Evolutionary conservation across 192 early-diverging fungal genomes (phyloP), one percentile per base, ranked within the genome.

Genomic region (Mortierella claussenii): DNA sequence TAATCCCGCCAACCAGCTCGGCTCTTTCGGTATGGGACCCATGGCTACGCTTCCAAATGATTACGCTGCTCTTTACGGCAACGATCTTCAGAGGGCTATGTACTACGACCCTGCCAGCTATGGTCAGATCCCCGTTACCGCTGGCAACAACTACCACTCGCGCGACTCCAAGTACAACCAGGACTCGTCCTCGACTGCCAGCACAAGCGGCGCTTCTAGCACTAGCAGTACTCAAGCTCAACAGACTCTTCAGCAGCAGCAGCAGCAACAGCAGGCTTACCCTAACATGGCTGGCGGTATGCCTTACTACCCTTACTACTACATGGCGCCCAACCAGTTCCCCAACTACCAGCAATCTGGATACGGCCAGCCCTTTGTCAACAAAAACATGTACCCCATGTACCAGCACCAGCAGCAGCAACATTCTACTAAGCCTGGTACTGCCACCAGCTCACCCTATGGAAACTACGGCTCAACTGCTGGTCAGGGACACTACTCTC

Each of bases 341-440:
- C 89, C 87, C 62, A 90, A 85, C 53, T 95, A 95, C 79, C 92
- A 92, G 60, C 89, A 89, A 71, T 91, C 90, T 0, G 86, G 85
- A 8, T 97, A 95, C 64, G 93, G 90, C 24, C 94, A 95, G 79
- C 94, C 91, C n/a, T 95, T 93, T 71, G 87, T 95, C 69, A 95
- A 94, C 85, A 95, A 97, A 83, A 88, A 84, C 43, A 90, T 94
- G 85, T 97, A 95, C 69, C 93, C 94, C n/a, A 91, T 92, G 88
- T 94, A 95, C 67, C 81, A 83, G 42, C 68, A 75, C 36, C 69
- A 80, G 56, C 57, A 60, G 40, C 78, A 82, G 48, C 69, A 71
- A 2, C 79, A 82, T 60, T 68, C 81, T 28, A 78, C 33, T 57
- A 85, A 87, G 59, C 81, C 83, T 54, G 73, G 79, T 21, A 65